Conservation (phyloP, 495 filamentous ascomycete species). For the Physcia stellaris region DNA sequence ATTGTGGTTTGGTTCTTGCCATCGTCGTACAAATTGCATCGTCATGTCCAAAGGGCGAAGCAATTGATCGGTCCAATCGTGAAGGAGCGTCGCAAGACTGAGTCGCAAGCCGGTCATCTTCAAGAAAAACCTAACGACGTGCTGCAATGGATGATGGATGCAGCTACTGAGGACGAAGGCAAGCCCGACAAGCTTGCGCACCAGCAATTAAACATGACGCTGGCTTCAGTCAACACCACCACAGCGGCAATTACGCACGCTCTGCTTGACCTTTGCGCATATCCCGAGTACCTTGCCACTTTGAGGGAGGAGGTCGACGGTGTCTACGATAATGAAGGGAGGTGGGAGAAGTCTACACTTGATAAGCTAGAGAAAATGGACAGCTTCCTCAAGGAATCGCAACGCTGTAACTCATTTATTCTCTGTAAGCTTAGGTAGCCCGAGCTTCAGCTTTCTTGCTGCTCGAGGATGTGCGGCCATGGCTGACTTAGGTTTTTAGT, state of each 20-base stretch:
- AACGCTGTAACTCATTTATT: slow-evolving; percentile 27
- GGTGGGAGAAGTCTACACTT: slow-evolving; percentile 33
- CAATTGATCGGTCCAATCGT: slow-evolving; percentile 24
- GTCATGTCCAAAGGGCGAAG: slow-evolving; percentile 15
- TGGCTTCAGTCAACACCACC: slow-evolving; percentile 33
- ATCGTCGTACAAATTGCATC: slow-evolving; percentile 17
- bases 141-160: slow-evolving; percentile 25
- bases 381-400: slow-evolving; percentile 40
- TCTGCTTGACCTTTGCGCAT: slow-evolving; percentile 27
- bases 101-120: slow-evolving; percentile 13
- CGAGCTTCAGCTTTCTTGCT: too few species aligned
- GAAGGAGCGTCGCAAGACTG: slow-evolving; percentile 15
- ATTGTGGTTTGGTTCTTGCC: slow-evolving; percentile 27
- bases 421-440: too few species aligned
- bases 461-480: not conserved
- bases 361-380: slow-evolving; percentile 39
- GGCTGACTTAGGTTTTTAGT: too few species aligned
- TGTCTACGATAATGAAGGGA: slow-evolving; percentile 22
- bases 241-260: slow-evolving; percentile 27
- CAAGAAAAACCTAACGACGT: slow-evolving; percentile 18
- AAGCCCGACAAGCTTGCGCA: slow-evolving; percentile 11
- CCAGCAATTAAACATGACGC: slow-evolving; percentile 22
- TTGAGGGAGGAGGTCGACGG: slow-evolving; percentile 25
- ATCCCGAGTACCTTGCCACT: slow-evolving; percentile 22
- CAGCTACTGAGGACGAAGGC: slow-evolving; percentile 12